Evolutionary conservation across 2,329 filamentous ascomycete genomes (phyloP).

Genomic region (Beauveria bassiana): DNA sequence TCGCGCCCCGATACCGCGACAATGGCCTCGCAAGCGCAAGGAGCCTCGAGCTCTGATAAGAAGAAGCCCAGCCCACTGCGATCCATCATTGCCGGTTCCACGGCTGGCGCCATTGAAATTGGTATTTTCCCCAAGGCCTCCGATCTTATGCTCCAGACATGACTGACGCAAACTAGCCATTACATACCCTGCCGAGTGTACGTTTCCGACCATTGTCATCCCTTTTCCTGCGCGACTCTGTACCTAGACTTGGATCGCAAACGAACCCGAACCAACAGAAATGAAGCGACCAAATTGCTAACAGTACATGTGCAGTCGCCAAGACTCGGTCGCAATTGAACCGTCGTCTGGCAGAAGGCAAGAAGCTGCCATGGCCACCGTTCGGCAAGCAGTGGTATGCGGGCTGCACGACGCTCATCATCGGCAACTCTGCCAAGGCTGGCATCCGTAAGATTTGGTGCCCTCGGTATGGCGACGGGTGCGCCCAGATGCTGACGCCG

Average conservation of each 20-base stretch:
- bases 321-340: conserved; percentile 96
- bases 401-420: conserved; percentile 91
- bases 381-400: conserved; percentile 96
- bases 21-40: conserved; percentile 11
- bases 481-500: background rate
- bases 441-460: conserved; percentile 64
- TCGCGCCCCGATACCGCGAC: background rate
- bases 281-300: background rate
- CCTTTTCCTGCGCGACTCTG: background rate
- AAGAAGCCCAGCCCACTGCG: conserved; percentile 69
- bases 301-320: conserved; percentile 52
- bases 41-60: conserved; percentile 16
- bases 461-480: background rate
- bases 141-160: background rate
- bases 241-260: too few species aligned
- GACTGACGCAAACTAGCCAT: conserved; percentile 46
- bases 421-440: conserved; percentile 94
- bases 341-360: conserved; percentile 64
- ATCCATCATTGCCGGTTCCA: conserved; percentile 84
- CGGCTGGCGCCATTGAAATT: conserved; percentile 93
- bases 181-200: conserved; percentile 91
- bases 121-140: conserved; percentile 43
- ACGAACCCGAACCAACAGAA: too few species aligned
- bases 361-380: conserved; percentile 91
- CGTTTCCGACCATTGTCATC: conserved; percentile 19